Evolutionary conservation across 768 basidiomycete species (phyloP), one percentile per base, ranked within the genome.

Genomic region (Chlorophyllum brunneum): DNA sequence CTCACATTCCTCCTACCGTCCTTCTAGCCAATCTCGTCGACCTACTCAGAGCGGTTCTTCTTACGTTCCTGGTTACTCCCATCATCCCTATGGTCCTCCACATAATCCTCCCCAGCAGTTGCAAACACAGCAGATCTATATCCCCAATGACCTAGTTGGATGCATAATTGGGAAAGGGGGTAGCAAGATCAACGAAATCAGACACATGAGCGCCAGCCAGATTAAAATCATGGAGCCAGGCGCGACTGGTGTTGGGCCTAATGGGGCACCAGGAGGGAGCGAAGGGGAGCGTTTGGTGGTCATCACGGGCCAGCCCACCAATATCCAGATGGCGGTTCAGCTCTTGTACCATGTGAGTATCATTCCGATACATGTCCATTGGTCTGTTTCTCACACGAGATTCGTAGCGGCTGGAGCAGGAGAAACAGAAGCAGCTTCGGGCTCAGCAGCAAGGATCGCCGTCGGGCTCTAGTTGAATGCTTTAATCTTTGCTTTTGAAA

Each of bases 221-320:
- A 98, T 99, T 69, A 93, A 97, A 71, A 98, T 99, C 48, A 97
- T 95, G 87, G 97, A 99, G 61, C 94, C 95, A 29, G 94, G 93
- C 44, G 91, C 91, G 9, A 77, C 77, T 5, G 83, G 81, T 23
- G 78, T 80, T 3, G 82, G 83, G 15, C 68, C 82, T 62, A 83
- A 85, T 51, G 88, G 86, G 13, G 83, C 81, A 1, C 78, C 83
- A 9, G 78, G 85, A 2, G 87, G 86, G 29, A 81, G 83, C 27
- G 91, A 94, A 61, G 88, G 89, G 39, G 95, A 98, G 69, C 73
- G 95, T 60, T 67, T 99, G 65, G 95, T 99, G 5, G 95, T 94
- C 44, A 98, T 99, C 62, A 97, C 94, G 16, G 97, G 97, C n/a
- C 85, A 86, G 63, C 93, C 93, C 2, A 75, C 83, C 3, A 95